phyloP scores from a whole-genome alignment of 352 stramenopile species.

The Globisporangium acanthophoron region DNA sequence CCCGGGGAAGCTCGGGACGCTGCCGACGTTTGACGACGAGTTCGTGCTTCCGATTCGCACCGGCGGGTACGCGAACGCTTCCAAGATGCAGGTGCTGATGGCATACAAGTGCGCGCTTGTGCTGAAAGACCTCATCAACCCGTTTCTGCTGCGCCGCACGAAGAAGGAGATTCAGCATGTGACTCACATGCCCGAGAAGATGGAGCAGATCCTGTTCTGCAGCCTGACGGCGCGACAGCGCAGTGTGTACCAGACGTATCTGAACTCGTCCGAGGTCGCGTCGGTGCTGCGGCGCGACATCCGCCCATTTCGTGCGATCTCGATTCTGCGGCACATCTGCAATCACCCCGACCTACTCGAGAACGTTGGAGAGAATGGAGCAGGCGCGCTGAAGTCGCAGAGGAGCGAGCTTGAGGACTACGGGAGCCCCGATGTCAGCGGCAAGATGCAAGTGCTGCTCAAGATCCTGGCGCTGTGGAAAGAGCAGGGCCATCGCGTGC shows the following conservation, averaged over 20 bases:
- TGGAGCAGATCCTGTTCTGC: constrained; percentile 98
- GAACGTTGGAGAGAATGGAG: constrained; percentile 25
- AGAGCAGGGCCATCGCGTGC: constrained; percentile 92
- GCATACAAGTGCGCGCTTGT: constrained; percentile 96
- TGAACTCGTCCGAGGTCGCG: constrained; percentile 91
- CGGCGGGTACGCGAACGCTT: constrained; percentile 91
- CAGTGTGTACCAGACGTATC: constrained; percentile 88
- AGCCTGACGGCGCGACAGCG: constrained; percentile 87
- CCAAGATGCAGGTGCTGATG: constrained; percentile 94
- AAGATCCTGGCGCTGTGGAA: constrained; percentile 96
- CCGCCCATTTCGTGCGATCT: constrained; percentile 90
- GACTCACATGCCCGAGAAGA: constrained; percentile 94
- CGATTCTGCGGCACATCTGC: constrained; percentile 97
- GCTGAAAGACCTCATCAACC: constrained; percentile 95
- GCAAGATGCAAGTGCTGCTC: constrained; percentile 96
- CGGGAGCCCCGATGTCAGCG: constrained; percentile 70
- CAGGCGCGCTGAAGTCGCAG: background rate
- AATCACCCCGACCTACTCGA: constrained; percentile 95
- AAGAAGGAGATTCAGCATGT: constrained; percentile 95
- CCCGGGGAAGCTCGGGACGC: constrained; percentile 94
- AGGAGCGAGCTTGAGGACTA: constrained; percentile 20
- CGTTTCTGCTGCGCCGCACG: constrained; percentile 92
- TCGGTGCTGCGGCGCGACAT: constrained; percentile 80
- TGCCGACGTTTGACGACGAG: constrained; percentile 96
- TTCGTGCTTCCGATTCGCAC: constrained; percentile 96